Base-by-base conservation (phyloP, 768 basidiomycete genomes). In the Rhodotorula diobovata region DNA sequence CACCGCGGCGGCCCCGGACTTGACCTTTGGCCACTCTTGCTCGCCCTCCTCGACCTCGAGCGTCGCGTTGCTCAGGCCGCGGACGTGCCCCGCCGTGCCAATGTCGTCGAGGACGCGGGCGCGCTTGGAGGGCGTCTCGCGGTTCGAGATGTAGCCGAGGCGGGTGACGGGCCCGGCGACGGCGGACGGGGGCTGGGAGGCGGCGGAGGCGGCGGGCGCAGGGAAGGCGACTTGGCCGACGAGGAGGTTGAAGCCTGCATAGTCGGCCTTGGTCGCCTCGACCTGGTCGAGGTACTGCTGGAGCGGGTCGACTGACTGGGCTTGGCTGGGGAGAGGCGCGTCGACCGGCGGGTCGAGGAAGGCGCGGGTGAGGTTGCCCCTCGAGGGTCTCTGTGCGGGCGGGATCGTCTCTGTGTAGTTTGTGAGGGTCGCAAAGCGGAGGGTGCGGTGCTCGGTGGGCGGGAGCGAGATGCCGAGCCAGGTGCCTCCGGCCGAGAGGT, bases 181-280 rank as follows among this genome's bases (percentile, higher is more conserved):
- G 56, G n/a, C 30, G 30, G 15, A 18, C 41, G 51, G 0, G n/a
- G 68, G 4, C 16, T 56, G 45, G 20, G 61, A 46, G 23, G 48
- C 12, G 23, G 50, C 34, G 16, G 57, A 54, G 3, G 48, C 35
- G 7, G 18, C 45, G 45, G 45, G 23, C 20, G 48, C 25, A 14
- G 37, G 45, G 34, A 50, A n/a, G 16, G 21, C 15, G 72, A 80
- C 55, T 34, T 77, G 73, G 55, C 79, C 79, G 2, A 80, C 57
- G 30, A 82, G 64, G 21, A 82, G 73, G 69, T 82, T 82, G 81
- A 79, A 81, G 0, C 81, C 81, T 21, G 80, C 80, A 68, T 80
- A 81, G 5, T 74, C 55, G 0, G 63, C 63, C 58, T 76, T 76
- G 4, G 43, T 45, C 14, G 28, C 20, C 35, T 73, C 60, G 37